Evolutionary conservation across 176 grass and related monocot genomes (phyloP).

Genomic region (Elymus sibiricus): DNA sequence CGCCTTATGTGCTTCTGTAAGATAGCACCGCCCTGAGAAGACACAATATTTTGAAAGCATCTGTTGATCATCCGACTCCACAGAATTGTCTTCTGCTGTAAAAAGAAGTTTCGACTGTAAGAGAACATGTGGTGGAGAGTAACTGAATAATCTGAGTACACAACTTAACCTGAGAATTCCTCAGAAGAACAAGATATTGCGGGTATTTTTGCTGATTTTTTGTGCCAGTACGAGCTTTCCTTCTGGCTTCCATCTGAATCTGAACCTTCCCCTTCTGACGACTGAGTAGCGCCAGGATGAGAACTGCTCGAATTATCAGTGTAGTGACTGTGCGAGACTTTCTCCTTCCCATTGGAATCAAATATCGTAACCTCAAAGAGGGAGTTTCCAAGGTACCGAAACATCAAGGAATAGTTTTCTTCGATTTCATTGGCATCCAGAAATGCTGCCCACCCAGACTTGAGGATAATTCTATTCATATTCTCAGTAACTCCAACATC

Average conservation of each 20-base stretch:
- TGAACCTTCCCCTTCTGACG: constrained; percentile 2
- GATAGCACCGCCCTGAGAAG: constrained; percentile 3
- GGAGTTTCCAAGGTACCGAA: constrained; percentile 11
- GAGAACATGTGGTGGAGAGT: not conserved
- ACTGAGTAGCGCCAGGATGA: not conserved
- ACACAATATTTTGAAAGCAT: not conserved
- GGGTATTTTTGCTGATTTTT: not conserved
- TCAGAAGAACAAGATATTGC: not conserved
- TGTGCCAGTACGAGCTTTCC: not conserved
- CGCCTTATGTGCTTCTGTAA: not conserved
- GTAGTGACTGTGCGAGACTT: not conserved
- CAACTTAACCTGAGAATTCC: constrained; percentile 32
- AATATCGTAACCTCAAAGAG: constrained; percentile 40
- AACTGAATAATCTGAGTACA: not conserved
- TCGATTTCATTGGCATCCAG: constrained; percentile 26
- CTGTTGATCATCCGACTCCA: constrained; percentile 7
- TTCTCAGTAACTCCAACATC: constrained; percentile 11
- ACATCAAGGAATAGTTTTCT: constrained; percentile 42
- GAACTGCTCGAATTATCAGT: not conserved
- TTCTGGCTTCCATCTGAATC: not conserved
- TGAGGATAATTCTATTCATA: constrained; percentile 12
- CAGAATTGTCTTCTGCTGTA: constrained; percentile 10
- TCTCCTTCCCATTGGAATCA: constrained; percentile 32
- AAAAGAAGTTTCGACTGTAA: not conserved
- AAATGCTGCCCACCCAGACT: constrained; percentile 49